Evolutionary conservation across 2,329 filamentous ascomycete species (phyloP), one percentile per base, ranked within the genome.

Genomic region (Raffaelea deltoideospora): DNA sequence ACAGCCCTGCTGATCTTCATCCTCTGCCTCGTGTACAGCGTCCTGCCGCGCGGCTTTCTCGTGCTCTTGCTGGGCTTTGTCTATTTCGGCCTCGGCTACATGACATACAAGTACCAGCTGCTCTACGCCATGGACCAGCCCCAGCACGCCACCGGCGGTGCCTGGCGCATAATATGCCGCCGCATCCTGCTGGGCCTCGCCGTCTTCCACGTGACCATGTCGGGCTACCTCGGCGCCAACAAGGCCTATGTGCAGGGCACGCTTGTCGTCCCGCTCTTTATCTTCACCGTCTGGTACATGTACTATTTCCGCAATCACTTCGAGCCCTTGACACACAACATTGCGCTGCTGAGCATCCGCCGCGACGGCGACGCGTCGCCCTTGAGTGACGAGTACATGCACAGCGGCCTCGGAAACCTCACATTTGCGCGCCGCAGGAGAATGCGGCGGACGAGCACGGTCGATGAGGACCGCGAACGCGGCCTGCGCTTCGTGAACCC

Each of bases 61-160:
- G 80, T 96, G 11, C 71, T 94, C 14, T 64, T 87, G 10, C 77
- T 88, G 34, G 90, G 90, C 4, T 61, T 88, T 34, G 63, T 84
- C 11, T 98, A 92, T 56, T 93, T 92, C 48, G 53, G 72, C 17
- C 70, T 93, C 13, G 86, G 86, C 17, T 81, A 84, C 54, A 88
- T 88, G 52, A 82, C 84, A 23, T 92, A 93, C 69, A 95, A 95
- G 55, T 98, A 98, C 58, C 92, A 98, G 61, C 66, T 98, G 5
- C 67, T 98, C 5, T 98, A 98, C 55, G 86, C 90, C 23, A 98
- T 98, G 90, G 87, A 96, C 49, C 88, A 96, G 54, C 82, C 85
- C 14, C 85, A 92, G 51, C 86, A 94, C 53, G 85, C 86, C 14
- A 96, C 88, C 0, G 92, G 92, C 17, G 77, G 80, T 42, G 86